These are phyloP conservation scores for Dactylellina drechsleri DNA, from an alignment of 2,329 filamentous ascomycete genomes.

Conservation along the genomic window DNA sequence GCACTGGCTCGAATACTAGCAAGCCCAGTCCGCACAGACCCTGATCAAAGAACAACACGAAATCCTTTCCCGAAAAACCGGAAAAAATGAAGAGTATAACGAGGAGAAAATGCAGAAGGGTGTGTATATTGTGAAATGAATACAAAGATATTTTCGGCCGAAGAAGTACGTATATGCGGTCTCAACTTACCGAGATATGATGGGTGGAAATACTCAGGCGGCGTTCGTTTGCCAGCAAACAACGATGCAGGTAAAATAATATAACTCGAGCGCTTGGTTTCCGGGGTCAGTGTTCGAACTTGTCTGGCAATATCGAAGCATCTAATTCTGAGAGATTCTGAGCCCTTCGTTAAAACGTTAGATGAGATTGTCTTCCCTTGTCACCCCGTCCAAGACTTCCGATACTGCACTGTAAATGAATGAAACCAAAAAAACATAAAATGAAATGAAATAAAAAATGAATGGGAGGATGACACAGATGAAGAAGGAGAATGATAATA, in stretches of 20 bases:
- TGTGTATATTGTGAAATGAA: background rate
- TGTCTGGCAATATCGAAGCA: no score
- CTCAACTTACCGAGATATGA: slow-evolving; percentile 10
- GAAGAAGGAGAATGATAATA: background rate
- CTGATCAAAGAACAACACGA: slow-evolving; percentile 10
- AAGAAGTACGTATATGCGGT: background rate
- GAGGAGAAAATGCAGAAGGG: background rate
- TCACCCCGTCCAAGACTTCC: no score
- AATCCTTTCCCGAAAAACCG: background rate
- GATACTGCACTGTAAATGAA: no score
- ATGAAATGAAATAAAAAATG: slow-evolving; percentile 1
- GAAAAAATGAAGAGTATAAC: background rate
- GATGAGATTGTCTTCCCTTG: no score
- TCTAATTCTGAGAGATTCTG: background rate
- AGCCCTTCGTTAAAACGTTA: no score
- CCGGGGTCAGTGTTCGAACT: no score
- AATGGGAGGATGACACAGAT: background rate
- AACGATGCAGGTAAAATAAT: background rate
- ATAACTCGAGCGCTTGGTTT: no score
- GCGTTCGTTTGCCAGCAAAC: slow-evolving; percentile 7
- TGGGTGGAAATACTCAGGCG: background rate
- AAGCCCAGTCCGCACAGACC: slow-evolving; percentile 30
- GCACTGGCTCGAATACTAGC: background rate
- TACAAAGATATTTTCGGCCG: background rate
- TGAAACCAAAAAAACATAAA: background rate